These are phyloP conservation scores for Sporothrix brunneoviolacea DNA, from an alignment of 2,329 filamentous ascomycete genomes.

Conservation along the genomic window DNA sequence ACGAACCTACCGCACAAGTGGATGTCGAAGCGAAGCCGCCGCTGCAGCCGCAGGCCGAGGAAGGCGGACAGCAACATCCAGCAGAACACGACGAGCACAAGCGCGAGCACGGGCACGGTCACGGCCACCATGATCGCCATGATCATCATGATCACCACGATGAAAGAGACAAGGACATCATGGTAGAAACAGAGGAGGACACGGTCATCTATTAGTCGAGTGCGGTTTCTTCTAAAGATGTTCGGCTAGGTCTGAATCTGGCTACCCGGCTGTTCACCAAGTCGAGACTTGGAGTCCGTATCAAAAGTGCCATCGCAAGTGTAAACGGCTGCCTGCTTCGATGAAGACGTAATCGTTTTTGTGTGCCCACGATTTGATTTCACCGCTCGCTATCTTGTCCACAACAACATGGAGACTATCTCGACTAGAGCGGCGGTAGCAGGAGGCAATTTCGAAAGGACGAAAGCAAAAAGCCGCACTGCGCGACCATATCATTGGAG, in stretches of 20 bases:
- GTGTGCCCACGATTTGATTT: not conserved
- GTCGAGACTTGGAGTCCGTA: too few species aligned
- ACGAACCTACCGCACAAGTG: slow-evolving; percentile 19
- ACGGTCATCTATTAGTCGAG: slow-evolving; percentile 81
- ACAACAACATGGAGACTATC: not conserved
- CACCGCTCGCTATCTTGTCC: not conserved
- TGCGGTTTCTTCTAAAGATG: too few species aligned
- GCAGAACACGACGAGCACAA: not conserved
- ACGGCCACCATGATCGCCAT: slow-evolving; percentile 24
- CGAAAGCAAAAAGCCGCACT: too few species aligned
- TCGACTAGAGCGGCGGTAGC: not conserved
- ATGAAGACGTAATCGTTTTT: not conserved
- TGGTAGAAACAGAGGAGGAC: slow-evolving; percentile 82
- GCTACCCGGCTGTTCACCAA: too few species aligned
- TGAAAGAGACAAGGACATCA: slow-evolving; percentile 71
- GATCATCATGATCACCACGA: slow-evolving; percentile 48
- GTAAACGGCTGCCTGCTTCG: too few species aligned
- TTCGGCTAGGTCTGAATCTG: too few species aligned
- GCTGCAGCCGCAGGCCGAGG: slow-evolving; percentile 7
- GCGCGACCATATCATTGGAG: too few species aligned
- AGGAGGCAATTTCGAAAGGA: not conserved
- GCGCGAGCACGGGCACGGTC: too few species aligned
- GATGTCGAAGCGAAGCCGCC: slow-evolving; percentile 20
- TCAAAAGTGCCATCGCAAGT: too few species aligned
- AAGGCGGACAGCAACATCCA: too few species aligned